A percentile compares a stretch with the other conserved stretches of the same genome.
Evolutionary conservation across 2,329 filamentous ascomycete species (phyloP).

Genomic region (Penicillium sclerotiorum): DNA sequence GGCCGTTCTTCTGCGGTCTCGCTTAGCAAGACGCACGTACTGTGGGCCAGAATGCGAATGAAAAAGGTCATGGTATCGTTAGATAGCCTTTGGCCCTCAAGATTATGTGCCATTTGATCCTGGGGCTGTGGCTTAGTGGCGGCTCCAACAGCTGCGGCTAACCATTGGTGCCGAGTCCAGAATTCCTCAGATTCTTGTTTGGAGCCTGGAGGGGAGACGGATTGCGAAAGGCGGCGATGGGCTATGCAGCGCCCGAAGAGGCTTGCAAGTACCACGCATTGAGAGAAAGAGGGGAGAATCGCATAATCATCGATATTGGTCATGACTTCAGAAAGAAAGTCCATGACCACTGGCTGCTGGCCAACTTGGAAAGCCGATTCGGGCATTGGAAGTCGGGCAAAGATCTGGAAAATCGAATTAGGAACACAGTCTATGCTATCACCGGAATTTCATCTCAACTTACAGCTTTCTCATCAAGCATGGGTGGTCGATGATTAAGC

Average conservation of each 20-base stretch:
- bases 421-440: background rate
- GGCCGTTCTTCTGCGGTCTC: constrained; percentile 1
- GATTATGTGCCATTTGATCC: background rate
- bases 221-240: constrained; percentile 4
- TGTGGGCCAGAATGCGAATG: background rate
- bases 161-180: constrained; percentile 7
- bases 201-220: background rate
- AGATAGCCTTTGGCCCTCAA: background rate
- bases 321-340: constrained; percentile 2
- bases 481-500: constrained; percentile 7
- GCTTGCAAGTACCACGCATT: constrained; percentile 4
- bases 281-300: constrained; percentile 4
- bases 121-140: background rate
- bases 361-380: constrained; percentile 3
- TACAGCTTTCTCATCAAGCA: constrained; percentile 9
- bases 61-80: constrained; percentile 1
- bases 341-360: constrained; percentile 1
- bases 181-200: constrained; percentile 5
- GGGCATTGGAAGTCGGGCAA: constrained; percentile 7
- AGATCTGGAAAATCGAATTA: background rate
- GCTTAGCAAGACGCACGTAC: constrained; percentile 1
- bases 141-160: background rate
- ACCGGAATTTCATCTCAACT: background rate
- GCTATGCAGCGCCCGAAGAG: constrained; percentile 3
- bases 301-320: background rate